phyloP scores from a whole-genome alignment of 257 asterid species.

The Lantana camara region DNA sequence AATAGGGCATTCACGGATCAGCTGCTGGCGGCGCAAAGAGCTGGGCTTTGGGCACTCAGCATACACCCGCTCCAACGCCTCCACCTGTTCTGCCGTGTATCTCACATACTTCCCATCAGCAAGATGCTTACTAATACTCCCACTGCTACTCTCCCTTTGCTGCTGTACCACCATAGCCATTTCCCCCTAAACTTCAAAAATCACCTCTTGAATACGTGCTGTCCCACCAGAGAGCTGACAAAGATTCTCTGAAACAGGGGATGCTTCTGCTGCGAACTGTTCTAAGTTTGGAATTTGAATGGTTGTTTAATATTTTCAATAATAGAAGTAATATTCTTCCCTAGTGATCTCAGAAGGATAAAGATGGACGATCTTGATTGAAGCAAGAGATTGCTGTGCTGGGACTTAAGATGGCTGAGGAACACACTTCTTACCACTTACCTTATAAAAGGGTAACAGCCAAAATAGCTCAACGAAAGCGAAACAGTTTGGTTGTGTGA shows the following conservation, averaged over 20 bases:
- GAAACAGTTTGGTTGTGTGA: conserved; percentile 38
- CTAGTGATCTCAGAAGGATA: conserved; percentile 38
- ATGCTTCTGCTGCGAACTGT: neutral
- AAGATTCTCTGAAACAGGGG: conserved; percentile 33
- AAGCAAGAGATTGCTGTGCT: conserved; percentile 35
- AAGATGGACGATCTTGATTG: conserved; percentile 46
- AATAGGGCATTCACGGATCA: conserved; percentile 89
- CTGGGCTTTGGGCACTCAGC: conserved; percentile 97
- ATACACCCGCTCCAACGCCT: conserved; percentile 93
- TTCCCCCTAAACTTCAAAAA: conserved; percentile 6
- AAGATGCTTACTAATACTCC: conserved; percentile 73
- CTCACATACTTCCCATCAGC: conserved; percentile 91
- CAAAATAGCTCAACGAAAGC: conserved; percentile 75
- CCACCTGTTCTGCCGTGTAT: conserved; percentile 97
- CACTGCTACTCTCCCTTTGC: conserved; percentile 82
- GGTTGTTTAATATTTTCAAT: neutral
- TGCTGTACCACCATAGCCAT: conserved; percentile 96
- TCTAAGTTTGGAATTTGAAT: neutral
- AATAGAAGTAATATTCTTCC: conserved; percentile 5
- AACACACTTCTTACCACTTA: conserved; percentile 26
- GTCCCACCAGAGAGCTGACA: conserved; percentile 27
- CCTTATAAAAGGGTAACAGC: conserved; percentile 46
- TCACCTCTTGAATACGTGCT: neutral
- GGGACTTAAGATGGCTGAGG: conserved; percentile 30
- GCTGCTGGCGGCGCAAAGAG: conserved; percentile 87